phyloP scores from a whole-genome alignment of 2,329 filamentous ascomycete genomes.

The Hymenoscyphus fructigenus region DNA sequence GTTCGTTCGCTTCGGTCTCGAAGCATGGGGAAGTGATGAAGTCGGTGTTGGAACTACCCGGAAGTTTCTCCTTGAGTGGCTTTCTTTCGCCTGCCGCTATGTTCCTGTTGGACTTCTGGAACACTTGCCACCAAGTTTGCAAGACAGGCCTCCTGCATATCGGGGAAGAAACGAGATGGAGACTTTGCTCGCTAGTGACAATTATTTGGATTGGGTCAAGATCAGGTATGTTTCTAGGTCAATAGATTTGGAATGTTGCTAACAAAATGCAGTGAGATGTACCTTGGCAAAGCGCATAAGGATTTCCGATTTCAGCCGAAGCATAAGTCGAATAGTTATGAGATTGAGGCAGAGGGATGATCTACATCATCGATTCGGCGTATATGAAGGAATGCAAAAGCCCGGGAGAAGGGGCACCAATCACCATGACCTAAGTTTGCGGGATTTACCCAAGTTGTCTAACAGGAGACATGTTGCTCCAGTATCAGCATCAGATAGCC shows the following conservation, averaged over 20 bases:
- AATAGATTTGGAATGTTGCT: conserved; percentile 7
- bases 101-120: conserved; percentile 87
- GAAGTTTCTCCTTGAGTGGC: conserved; percentile 90
- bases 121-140: conserved; percentile 80
- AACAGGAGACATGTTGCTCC: too few relatives aligned
- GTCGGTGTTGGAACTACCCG: conserved; percentile 87
- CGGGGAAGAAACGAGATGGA: conserved; percentile 86
- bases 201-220: conserved; percentile 98
- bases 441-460: too few relatives aligned
- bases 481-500: too few relatives aligned
- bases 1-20: conserved; percentile 85
- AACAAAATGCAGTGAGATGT: conserved; percentile 75
- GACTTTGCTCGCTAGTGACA: conserved; percentile 84
- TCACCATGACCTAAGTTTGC: too few relatives aligned
- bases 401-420: background rate
- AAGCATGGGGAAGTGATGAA: conserved; percentile 95
- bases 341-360: conserved; percentile 70
- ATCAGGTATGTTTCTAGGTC: conserved; percentile 68
- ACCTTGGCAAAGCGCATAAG: conserved; percentile 84
- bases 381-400: background rate
- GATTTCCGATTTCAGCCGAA: conserved; percentile 96
- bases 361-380: background rate
- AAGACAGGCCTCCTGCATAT: conserved; percentile 85
- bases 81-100: conserved; percentile 92
- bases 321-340: conserved; percentile 93